Base-by-base conservation (phyloP, 2,329 filamentous ascomycete species). In the Xylogone sp. region DNA sequence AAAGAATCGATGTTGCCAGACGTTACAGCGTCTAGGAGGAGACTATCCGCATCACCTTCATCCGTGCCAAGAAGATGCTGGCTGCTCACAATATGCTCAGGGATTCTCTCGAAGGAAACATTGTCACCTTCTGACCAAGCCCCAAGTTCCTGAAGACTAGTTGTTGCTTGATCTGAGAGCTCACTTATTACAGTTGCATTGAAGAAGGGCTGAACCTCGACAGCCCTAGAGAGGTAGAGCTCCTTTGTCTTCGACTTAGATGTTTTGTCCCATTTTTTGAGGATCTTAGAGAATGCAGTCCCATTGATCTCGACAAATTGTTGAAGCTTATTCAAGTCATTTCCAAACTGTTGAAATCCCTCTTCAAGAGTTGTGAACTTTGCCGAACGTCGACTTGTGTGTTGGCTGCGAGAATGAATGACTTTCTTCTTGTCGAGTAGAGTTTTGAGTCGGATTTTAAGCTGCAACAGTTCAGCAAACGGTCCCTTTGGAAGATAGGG, bases 221-320 rank as follows among this genome's bases (percentile, higher is more conserved):
- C 93, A 8, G 94, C 94, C 54, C 94, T 82, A 9, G 95, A 95
- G 31, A 99, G 84, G 67, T 97, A 99, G 42, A 97, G 81, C 72
- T 97, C 94, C 70, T 99, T 99, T 53, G 94, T 97, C 69, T 93
- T 93, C 48, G 93, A 97, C 79, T 97, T 99, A 60, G 93, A 97
- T 1, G 92, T 97, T 81, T 99, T 99, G 73, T 99, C 94, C 94
- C 94, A 99, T 82, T 99, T 99, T 74, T 99, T 99, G 57, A 99
- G 75, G 53, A 99, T 99, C 71, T 99, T 99, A 22, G 93, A 97
- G 69, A 97, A 97, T 16, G 92, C 94, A 1, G 90, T 97, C 64
- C 94, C 93, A 67, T 99, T 99, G 67, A 97, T 89, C 69, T 97
- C 93, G 58, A 99, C 91, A 70, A 97, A 99, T 75, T 97, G 94